Evolutionary conservation across 2,329 filamentous ascomycete species (phyloP), one percentile per base, ranked within the genome.

Genomic region (Paracorniculantispora psalliotae): DNA sequence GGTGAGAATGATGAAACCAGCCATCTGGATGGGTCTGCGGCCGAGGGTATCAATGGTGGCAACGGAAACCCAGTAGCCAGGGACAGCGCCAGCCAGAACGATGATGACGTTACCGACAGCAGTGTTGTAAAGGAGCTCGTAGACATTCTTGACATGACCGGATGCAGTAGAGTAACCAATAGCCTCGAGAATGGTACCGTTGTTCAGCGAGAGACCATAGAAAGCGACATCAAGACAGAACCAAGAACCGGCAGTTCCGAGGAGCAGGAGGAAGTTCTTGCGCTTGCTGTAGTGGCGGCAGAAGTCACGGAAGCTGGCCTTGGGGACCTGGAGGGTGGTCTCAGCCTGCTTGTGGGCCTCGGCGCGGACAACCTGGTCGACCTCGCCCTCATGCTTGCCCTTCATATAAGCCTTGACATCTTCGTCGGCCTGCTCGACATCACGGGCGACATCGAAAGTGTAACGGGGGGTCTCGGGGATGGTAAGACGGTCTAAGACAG

Each of bases 391-490:
- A 8, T 65, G 70, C 71, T 83, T 81, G 61, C 89, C 88, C 33
- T 76, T 77, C 57, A 91, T 83, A 73, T 93, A 94, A n/a, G 87
- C 86, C 68, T 86, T 83, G 64, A 88, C 83, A 64, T 94, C 90
- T 49, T 83, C 84, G 56, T 85, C 81, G 44, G 84, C 91, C 76
- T 91, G 87, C 66, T 90, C 83, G 41, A 91, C 80, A 67, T 94
- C 89, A 46, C 84, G 85, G 53, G 85, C 81, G 23, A 94, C 83
- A 69, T 94, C 90, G 66, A 94, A 93, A 28, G 91, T 94, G 76
- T 94, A 96, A 28, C 91, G 88, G 55, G 91, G 90, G 35, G 90
- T 93, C 75, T 96, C 91, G 25, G 91, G 91, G 64, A 96, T 93
- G 55, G 90, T 94, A 4, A 94, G 77, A 67, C 88, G 87, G 67